Percentiles rank a stretch among this genome's conserved stretches.
Evolutionary conservation across 148 eudicot species (phyloP).

Genomic region (Rhododendron kiyosumense): DNA sequence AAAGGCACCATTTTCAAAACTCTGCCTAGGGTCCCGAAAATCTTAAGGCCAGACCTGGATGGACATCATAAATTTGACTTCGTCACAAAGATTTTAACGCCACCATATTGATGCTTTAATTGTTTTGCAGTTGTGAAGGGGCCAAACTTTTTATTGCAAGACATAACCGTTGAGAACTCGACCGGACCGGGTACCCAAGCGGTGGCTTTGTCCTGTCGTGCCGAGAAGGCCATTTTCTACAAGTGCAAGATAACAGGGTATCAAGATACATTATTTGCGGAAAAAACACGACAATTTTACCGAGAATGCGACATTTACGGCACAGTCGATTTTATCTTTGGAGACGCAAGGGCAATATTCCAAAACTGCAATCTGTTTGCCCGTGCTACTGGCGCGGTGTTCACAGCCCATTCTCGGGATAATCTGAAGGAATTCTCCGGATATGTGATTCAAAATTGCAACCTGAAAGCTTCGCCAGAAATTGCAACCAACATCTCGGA

Average conservation of each 20-base stretch:
- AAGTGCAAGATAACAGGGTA: neutral
- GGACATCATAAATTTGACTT: no score
- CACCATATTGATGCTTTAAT: no score
- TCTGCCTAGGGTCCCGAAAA: no score
- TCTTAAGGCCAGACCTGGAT: no score
- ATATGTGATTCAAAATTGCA: neutral
- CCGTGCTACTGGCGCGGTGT: neutral
- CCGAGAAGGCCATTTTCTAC: neutral
- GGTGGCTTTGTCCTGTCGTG: neutral
- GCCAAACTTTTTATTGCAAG: neutral
- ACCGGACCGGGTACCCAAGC: neutral
- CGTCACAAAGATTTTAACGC: no score
- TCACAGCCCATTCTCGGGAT: neutral
- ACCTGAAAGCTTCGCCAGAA: neutral
- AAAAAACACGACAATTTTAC: neutral
- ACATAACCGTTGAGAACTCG: neutral
- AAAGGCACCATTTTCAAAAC: no score
- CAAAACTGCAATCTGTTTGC: neutral
- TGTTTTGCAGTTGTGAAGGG: neutral
- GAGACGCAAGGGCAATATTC: neutral
- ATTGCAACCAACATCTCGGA: neutral
- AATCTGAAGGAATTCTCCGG: neutral
- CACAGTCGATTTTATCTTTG: neutral
- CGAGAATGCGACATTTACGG: neutral
- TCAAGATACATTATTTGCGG: neutral